Evolutionary conservation across 768 basidiomycete species (phyloP).

Genomic region (Mycena sanguinolenta): DNA sequence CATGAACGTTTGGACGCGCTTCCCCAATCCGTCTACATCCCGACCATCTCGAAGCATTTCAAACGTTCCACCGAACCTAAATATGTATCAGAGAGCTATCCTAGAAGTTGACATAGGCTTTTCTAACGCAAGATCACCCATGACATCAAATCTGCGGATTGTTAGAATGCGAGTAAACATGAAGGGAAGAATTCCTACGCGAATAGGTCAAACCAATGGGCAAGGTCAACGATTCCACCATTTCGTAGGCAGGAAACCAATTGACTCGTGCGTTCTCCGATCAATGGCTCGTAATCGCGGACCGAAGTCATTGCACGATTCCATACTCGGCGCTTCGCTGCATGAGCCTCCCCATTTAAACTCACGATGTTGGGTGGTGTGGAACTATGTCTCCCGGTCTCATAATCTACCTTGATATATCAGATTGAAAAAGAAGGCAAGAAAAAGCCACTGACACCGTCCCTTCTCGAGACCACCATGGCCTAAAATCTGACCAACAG

Average conservation of each 20-base stretch:
- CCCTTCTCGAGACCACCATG: conserved; percentile 31
- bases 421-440: no score
- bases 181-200: conserved; percentile 43
- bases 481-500: no score
- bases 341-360: conserved; percentile 44
- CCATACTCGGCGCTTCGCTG: conserved; percentile 61
- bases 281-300: conserved; percentile 58
- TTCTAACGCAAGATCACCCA: conserved; percentile 54
- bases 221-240: conserved; percentile 46
- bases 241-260: conserved; percentile 52
- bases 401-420: conserved; percentile 17
- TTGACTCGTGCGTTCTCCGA: conserved; percentile 53
- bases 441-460: conserved; percentile 21
- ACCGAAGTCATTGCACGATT: conserved; percentile 61
- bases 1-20: conserved; percentile 57
- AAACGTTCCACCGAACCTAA: conserved; percentile 40
- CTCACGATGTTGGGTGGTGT: conserved; percentile 13
- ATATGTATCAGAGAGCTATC: background rate
- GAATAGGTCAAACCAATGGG: conserved; percentile 54
- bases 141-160: conserved; percentile 50
- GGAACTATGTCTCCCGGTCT: background rate
- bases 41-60: conserved; percentile 53
- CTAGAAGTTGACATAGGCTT: no score
- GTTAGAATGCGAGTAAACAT: background rate
- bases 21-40: conserved; percentile 60